Percentiles rank a stretch among this genome's conserved stretches.
Evolutionary conservation across 2,329 filamentous ascomycete species (phyloP).

Genomic region (Amauroascus verrucosus): DNA sequence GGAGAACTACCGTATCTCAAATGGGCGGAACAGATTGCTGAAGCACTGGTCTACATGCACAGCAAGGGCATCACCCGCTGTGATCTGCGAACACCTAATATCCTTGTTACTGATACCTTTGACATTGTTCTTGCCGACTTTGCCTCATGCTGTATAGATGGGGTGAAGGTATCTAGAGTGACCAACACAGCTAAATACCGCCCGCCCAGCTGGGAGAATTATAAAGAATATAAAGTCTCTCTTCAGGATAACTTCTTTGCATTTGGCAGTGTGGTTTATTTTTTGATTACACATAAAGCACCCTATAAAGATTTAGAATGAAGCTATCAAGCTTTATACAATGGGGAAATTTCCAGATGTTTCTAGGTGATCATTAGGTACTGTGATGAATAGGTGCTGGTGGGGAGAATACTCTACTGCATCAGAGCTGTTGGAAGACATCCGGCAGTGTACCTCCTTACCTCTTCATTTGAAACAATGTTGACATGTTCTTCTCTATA

Average conservation of each 20-base stretch:
- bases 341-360: slow-evolving; percentile 8
- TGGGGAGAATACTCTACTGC: slow-evolving; percentile 11
- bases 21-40: slow-evolving; percentile 11
- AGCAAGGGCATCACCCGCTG: slow-evolving; percentile 12
- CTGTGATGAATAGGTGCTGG: slow-evolving; percentile 11
- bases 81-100: slow-evolving; percentile 9
- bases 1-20: slow-evolving; percentile 10
- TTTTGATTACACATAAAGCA: slow-evolving; percentile 4
- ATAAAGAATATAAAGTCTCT: not conserved
- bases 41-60: slow-evolving; percentile 9
- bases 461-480: not conserved
- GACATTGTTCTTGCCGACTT: slow-evolving; percentile 10
- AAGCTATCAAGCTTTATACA: slow-evolving; percentile 9
- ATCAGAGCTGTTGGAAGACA: not conserved
- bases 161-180: slow-evolving; percentile 8
- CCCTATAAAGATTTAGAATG: slow-evolving; percentile 9
- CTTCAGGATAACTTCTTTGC: slow-evolving; percentile 11
- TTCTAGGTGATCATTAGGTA: slow-evolving; percentile 1
- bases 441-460: not conserved
- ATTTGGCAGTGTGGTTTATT: slow-evolving; percentile 9
- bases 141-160: slow-evolving; percentile 9
- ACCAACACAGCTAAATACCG: slow-evolving; percentile 3
- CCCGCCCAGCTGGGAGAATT: not conserved
- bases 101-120: slow-evolving; percentile 7
- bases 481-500: slow-evolving; percentile 6